Conservation (phyloP, 108 stramenopile genomes). For the Fistulifera solaris region DNA sequence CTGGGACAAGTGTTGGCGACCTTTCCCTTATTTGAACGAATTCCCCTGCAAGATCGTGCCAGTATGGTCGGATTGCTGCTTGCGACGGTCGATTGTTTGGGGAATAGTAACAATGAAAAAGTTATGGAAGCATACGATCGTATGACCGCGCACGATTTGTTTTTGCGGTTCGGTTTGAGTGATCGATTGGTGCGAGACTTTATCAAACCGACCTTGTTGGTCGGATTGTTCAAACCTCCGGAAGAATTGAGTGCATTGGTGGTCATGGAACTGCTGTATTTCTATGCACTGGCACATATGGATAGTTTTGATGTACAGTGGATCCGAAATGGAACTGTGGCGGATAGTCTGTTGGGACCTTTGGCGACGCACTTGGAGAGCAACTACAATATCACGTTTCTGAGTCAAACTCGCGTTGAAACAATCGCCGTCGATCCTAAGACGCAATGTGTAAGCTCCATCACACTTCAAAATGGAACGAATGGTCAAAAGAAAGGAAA, state of each 20-base stretch:
- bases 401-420: conserved; percentile 68
- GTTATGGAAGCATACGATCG: conserved; percentile 75
- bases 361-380: conserved; percentile 53
- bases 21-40: conserved; percentile 81
- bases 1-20: conserved; percentile 85
- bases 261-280: conserved; percentile 90
- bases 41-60: conserved; percentile 78
- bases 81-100: conserved; percentile 83
- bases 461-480: conserved; percentile 11
- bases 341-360: conserved; percentile 72
- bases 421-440: conserved; percentile 3
- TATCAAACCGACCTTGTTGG: conserved; percentile 72
- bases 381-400: conserved; percentile 46
- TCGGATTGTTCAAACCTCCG: conserved; percentile 80
- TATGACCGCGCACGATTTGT: conserved; percentile 90
- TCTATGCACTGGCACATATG: conserved; percentile 93
- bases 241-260: conserved; percentile 88
- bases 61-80: conserved; percentile 83
- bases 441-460: conserved; percentile 22
- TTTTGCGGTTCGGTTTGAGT: conserved; percentile 57
- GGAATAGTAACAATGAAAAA: conserved; percentile 38
- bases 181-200: conserved; percentile 79
- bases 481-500: conserved; percentile 2
- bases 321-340: conserved; percentile 85
- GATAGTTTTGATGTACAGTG: conserved; percentile 90